phyloP scores from a whole-genome alignment of 192 early-diverging fungal genomes.

The Haplosporangium gracile region DNA sequence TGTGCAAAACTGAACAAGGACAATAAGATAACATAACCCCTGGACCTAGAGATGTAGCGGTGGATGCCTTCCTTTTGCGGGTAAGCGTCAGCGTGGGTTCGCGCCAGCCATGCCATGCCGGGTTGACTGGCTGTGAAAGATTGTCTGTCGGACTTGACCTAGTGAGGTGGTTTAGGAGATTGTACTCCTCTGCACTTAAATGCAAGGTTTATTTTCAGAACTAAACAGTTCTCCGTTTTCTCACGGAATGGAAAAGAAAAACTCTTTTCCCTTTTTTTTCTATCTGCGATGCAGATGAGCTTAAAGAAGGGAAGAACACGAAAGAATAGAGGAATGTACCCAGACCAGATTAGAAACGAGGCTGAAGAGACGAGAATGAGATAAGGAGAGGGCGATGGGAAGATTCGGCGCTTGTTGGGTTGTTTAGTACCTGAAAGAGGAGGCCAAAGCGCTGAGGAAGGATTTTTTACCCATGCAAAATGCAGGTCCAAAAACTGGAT shows the following conservation, averaged over 20 bases:
- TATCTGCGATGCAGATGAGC: background rate
- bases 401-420: background rate
- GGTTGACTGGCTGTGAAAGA: background rate
- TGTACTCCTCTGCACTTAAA: background rate
- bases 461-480: background rate
- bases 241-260: background rate
- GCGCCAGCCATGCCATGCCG: background rate
- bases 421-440: background rate
- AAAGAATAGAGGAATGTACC: background rate
- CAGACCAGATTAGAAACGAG: background rate
- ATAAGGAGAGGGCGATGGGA: background rate
- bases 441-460: background rate
- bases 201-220: background rate
- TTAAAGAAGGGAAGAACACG: background rate
- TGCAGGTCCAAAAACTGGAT: background rate
- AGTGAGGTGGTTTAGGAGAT: background rate
- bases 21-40: background rate
- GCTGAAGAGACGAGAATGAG: background rate
- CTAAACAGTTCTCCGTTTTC: background rate
- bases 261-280: background rate
- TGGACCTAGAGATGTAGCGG: background rate
- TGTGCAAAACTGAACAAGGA: background rate
- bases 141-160: background rate
- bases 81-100: background rate
- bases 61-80: background rate